Conservation (phyloP, 768 basidiomycete species). For the Fistulinella prunicolor region DNA sequence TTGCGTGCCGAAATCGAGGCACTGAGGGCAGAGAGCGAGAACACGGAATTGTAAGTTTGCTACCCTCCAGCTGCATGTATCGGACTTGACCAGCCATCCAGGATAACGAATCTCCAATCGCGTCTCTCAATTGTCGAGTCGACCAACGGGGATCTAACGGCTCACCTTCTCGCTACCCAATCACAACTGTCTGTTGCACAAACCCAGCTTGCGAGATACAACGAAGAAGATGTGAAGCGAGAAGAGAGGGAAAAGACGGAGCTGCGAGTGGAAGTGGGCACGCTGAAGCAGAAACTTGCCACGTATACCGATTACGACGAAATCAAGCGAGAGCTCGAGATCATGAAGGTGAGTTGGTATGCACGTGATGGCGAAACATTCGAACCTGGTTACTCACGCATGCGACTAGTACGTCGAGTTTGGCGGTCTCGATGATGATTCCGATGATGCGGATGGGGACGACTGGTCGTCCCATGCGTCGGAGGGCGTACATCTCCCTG, state of each 20-base stretch:
- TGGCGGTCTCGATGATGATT: conserved; percentile 71
- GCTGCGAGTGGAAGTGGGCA: conserved; percentile 63
- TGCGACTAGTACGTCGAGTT: conserved; percentile 87
- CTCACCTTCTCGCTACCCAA: conserved; percentile 16
- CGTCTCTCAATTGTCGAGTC: conserved; percentile 75
- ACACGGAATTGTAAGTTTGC: conserved; percentile 59
- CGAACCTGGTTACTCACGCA: background rate
- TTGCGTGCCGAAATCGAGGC: conserved; percentile 93
- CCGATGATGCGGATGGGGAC: conserved; percentile 55
- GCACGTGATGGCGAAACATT: background rate
- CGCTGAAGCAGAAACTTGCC: conserved; percentile 64
- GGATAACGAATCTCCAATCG: conserved; percentile 49
- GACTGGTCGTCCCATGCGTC: conserved; percentile 40
- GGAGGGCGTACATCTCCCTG: conserved; percentile 67
- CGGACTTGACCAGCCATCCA: conserved; percentile 2
- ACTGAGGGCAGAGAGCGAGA: conserved; percentile 74
- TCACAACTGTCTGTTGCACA: conserved; percentile 18
- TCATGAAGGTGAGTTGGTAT: conserved; percentile 78
- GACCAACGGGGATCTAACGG: conserved; percentile 30
- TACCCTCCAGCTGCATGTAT: background rate
- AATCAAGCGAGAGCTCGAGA: conserved; percentile 95
- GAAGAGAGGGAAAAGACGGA: conserved; percentile 18
- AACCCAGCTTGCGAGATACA: conserved; percentile 15
- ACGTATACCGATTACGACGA: conserved; percentile 90
- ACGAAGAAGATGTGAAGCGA: conserved; percentile 15